Evolutionary conservation across 2,329 filamentous ascomycete genomes (phyloP).

Genomic region (Parasarocladium wereldwijsianum): DNA sequence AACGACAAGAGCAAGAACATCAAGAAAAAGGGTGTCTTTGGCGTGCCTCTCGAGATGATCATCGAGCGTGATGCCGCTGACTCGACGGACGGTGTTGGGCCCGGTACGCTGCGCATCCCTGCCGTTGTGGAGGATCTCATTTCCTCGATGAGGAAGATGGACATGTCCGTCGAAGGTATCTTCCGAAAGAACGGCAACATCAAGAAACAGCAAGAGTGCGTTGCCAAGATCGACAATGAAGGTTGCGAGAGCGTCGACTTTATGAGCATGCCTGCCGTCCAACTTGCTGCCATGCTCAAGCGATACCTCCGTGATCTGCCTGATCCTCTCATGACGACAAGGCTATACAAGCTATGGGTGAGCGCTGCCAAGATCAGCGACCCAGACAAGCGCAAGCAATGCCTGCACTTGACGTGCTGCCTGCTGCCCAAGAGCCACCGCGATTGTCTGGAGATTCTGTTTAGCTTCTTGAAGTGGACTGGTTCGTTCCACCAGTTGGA

Average conservation of each 20-base stretch:
- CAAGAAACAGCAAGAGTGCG: conserved; percentile 75
- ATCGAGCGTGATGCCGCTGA: conserved; percentile 91
- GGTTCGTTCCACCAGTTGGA: conserved; percentile 95
- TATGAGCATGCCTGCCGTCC: conserved; percentile 78
- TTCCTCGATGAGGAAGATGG: conserved; percentile 93
- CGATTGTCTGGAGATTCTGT: conserved; percentile 88
- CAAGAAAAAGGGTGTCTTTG: conserved; percentile 92
- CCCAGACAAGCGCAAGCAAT: conserved; percentile 64
- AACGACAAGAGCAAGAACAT: conserved; percentile 61
- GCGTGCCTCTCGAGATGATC: conserved; percentile 73
- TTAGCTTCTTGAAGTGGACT: conserved; percentile 93
- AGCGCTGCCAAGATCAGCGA: conserved; percentile 79
- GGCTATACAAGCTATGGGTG: conserved; percentile 83
- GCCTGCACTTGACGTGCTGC: conserved; percentile 84
- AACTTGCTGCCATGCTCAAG: conserved; percentile 85
- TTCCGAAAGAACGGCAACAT: conserved; percentile 99
- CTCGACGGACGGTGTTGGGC: conserved; percentile 92
- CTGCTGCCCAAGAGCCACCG: conserved; percentile 82
- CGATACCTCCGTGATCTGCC: conserved; percentile 90
- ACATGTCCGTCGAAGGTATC: conserved; percentile 94
- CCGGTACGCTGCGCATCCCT: conserved; percentile 77
- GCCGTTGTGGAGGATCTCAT: conserved; percentile 92
- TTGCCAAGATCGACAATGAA: conserved; percentile 72
- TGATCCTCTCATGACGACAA: conserved; percentile 87
- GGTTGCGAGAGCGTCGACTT: conserved; percentile 78